phyloP scores from a whole-genome alignment of 2,329 filamentous ascomycete species.

The Sarocladiaceae sp. region DNA sequence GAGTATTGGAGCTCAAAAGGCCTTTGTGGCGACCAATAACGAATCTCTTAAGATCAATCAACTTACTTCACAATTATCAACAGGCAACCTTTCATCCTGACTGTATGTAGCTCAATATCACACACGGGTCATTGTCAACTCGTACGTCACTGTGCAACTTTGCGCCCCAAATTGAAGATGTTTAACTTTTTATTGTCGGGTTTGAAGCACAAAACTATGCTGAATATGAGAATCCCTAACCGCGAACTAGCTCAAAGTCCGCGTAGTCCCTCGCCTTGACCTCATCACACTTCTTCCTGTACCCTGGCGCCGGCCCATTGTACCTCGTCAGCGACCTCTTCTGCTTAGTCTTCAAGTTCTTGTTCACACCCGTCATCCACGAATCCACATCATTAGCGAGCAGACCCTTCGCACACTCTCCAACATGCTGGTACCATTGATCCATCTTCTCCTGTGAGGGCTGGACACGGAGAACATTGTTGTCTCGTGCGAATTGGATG shows the following conservation, averaged over 20 bases:
- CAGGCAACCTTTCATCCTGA: too few relatives aligned
- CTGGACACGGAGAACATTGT: constrained; percentile 31
- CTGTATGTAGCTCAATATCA: too few relatives aligned
- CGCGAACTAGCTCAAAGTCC: neutral
- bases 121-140: too few relatives aligned
- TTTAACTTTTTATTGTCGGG: neutral
- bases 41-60: neutral
- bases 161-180: neutral
- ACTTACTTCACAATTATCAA: too few relatives aligned
- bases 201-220: too few relatives aligned
- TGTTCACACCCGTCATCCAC: constrained; percentile 54
- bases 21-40: neutral
- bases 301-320: constrained; percentile 39
- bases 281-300: constrained; percentile 30
- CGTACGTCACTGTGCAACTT: too few relatives aligned
- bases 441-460: constrained; percentile 33
- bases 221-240: too few relatives aligned
- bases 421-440: constrained; percentile 44
- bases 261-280: constrained; percentile 20
- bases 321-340: constrained; percentile 42
- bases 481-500: constrained; percentile 26
- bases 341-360: constrained; percentile 41
- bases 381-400: constrained; percentile 33
- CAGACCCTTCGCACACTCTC: constrained; percentile 37
- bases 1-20: constrained; percentile 6